These are phyloP conservation scores for Neofusicoccum laricinum DNA, from an alignment of 2,329 filamentous ascomycete species.

Conservation along the genomic window DNA sequence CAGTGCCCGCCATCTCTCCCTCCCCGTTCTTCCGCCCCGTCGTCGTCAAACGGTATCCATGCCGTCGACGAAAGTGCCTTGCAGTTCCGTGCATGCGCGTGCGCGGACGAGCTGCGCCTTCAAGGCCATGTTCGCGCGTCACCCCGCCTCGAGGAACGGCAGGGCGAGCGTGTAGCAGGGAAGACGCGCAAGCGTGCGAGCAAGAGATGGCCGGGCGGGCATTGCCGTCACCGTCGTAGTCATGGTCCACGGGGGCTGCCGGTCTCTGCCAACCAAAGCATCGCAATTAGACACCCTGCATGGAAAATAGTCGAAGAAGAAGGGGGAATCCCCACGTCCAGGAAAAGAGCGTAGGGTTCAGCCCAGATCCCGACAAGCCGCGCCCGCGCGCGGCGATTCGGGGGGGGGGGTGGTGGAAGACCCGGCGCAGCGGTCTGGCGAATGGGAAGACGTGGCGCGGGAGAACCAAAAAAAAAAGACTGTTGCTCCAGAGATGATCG, in stretches of 20 bases:
- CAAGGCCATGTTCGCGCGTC: too few relatives aligned
- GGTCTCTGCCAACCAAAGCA: neutral
- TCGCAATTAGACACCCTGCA: neutral
- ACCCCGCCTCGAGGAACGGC: too few relatives aligned
- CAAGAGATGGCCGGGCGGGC: neutral
- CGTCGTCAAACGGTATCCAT: too few relatives aligned
- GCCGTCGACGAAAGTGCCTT: too few relatives aligned
- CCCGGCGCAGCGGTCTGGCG: neutral
- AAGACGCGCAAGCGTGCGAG: neutral
- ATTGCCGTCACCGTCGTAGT: neutral
- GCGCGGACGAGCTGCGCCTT: too few relatives aligned
- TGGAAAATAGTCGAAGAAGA: neutral
- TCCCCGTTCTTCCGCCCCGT: too few relatives aligned
- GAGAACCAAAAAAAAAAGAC: neutral
- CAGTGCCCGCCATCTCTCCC: too few relatives aligned
- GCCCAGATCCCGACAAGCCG: neutral
- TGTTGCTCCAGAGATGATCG: slow-evolving; percentile 6
- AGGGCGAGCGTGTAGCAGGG: neutral
- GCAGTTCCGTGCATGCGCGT: too few relatives aligned
- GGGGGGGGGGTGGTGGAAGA: neutral
- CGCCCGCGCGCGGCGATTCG: neutral
- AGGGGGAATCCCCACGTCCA: too few relatives aligned
- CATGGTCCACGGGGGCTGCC: neutral
- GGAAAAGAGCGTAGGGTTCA: neutral
- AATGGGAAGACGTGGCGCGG: slow-evolving; percentile 11